These are phyloP conservation scores for Colletotrichum sansevieriae DNA, from an alignment of 2,329 filamentous ascomycete genomes.

Conservation along the genomic window DNA sequence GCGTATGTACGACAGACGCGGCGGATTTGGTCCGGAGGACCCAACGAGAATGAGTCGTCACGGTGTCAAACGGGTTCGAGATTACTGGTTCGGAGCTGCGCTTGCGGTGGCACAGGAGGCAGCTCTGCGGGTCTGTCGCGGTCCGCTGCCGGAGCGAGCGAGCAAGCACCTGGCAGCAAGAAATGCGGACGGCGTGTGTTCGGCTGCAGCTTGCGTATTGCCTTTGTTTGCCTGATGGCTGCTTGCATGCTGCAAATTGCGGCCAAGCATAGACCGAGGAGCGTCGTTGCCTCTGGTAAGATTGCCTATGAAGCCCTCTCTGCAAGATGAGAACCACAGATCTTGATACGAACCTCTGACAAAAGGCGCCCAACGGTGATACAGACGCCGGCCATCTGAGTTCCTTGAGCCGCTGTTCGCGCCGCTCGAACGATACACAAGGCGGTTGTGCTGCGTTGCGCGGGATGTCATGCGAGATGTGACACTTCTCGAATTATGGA, in stretches of 20 bases:
- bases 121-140: neutral
- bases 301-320: neutral
- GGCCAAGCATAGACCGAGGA: neutral
- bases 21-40: constrained; percentile 6
- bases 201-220: constrained; percentile 1
- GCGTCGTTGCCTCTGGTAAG: neutral
- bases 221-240: constrained; percentile 18
- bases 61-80: neutral
- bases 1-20: constrained; percentile 17
- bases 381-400: neutral
- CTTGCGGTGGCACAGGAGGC: neutral
- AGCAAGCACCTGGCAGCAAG: neutral
- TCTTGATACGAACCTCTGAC: neutral
- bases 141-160: neutral
- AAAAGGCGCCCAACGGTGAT: neutral
- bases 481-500: constrained; percentile 8
- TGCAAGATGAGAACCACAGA: neutral
- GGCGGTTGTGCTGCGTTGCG: neutral
- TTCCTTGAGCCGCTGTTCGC: neutral
- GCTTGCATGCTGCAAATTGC: constrained; percentile 31
- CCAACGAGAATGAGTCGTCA: neutral
- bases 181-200: constrained; percentile 11
- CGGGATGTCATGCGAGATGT: constrained; percentile 19
- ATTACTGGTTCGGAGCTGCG: constrained; percentile 6
- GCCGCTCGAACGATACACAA: neutral